A percentile compares a stretch with the other conserved stretches of the same genome.
Conservation (phyloP, 768 basidiomycete species). For the Dioszegia crocea region DNA sequence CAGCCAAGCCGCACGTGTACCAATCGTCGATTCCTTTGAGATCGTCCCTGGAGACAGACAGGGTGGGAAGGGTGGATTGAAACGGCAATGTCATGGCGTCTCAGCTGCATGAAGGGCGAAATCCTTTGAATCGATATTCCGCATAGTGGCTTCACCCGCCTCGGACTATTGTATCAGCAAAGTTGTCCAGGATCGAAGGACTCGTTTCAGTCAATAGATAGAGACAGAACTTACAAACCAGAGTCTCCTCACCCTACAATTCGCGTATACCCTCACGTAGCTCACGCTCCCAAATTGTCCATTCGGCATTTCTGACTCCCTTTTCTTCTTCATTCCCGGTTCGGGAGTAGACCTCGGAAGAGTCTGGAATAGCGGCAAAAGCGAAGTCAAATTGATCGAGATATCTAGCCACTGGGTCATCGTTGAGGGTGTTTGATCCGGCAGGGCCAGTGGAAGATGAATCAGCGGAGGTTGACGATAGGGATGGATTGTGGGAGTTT, state of each 20-base stretch:
- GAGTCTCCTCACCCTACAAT: constrained; percentile 42
- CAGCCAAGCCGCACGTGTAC: too few species aligned
- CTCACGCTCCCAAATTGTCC: constrained; percentile 25
- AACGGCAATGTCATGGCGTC: neutral
- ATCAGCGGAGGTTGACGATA: constrained; percentile 29
- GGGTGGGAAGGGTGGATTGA: too few species aligned
- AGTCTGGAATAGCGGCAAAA: constrained; percentile 35
- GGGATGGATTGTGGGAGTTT: constrained; percentile 24
- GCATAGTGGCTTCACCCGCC: constrained; percentile 31
- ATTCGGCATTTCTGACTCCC: constrained; percentile 20
- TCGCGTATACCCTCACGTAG: constrained; percentile 46
- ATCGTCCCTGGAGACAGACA: too few species aligned
- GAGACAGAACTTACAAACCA: constrained; percentile 40
- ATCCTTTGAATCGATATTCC: constrained; percentile 5
- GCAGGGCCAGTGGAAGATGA: constrained; percentile 41
- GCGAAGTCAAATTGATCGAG: constrained; percentile 21
- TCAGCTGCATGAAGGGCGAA: neutral
- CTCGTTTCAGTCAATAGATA: too few species aligned
- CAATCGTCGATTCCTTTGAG: neutral
- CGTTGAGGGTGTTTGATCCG: constrained; percentile 12
- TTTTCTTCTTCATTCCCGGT: neutral
- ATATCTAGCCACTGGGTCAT: constrained; percentile 44
- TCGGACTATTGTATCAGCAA: constrained; percentile 20
- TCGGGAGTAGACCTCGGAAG: constrained; percentile 14
- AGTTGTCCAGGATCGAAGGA: too few species aligned